Base-by-base conservation (phyloP, 192 early-diverging fungal species). In the Coemansia sp. region DNA sequence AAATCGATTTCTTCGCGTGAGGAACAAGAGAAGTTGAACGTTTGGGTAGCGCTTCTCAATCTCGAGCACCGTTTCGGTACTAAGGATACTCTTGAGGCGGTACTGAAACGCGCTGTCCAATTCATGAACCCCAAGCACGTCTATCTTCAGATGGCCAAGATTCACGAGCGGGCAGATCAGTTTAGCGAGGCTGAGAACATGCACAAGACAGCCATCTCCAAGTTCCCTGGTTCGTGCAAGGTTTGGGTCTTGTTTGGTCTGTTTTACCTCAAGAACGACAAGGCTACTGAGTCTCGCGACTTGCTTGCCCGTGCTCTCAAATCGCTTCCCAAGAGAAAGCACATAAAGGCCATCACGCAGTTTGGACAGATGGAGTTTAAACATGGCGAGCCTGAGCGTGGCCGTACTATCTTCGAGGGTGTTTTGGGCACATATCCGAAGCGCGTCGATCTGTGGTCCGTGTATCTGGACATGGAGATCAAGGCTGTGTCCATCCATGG, bases 321-420 rank as follows among this genome's bases (percentile, higher is more conserved):
- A 76, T 86, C 87, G 28, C 83, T 99, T 55, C 91, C 95, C 63
- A 97, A 97, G 78, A 89, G 92, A 60, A 94, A 99, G 82, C 95
- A 97, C 72, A 84, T 97, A 75, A 93, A 99, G 80, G 91, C 91
- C 16, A 92, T 97, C 58, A 87, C 88, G 54, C 93, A 96, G 78
- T 97, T 98, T 87, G 97, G 90, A 2, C 93, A 95, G 75, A 87
- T 97, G 85, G 97, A 99, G 85, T 98, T 97, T 85, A 94, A 94
- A 83, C 83, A 92, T 64, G 97, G 97, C 36, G 96, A 98, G 75
- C 84, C 93, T 25, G 97, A 99, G 75, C 91, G 96, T 69, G 97
- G 96, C 12, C 89, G 97, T 42, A 99, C 97, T 0, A 90, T 99
- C 68, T 94, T 99, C 75, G 97, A 99, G 85, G 93, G 94, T 51